Percentiles rank a stretch among this genome's conserved stretches.
Conservation (phyloP, 129 eudicot genomes). For the Flaveria sonorensis region DNA sequence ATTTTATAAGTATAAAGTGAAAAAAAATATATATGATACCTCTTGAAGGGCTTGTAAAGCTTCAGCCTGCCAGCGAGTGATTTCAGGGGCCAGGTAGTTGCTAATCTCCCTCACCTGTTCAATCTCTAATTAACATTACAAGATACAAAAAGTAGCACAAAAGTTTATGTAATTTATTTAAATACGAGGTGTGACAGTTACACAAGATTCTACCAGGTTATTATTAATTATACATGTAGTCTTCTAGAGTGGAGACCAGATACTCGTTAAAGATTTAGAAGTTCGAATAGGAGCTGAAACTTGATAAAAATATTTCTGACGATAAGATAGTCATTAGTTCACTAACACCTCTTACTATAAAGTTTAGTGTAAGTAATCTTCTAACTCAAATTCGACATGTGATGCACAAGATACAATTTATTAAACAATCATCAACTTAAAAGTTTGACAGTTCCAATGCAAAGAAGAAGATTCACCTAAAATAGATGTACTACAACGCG, state of each 20-base stretch:
- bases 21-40: constrained; percentile 46
- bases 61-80: constrained; percentile 73
- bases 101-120: constrained; percentile 67
- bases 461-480: neutral
- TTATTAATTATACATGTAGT: neutral
- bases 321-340: neutral
- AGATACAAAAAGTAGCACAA: neutral
- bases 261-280: neutral
- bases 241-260: neutral
- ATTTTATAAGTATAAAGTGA: neutral
- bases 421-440: constrained; percentile 5
- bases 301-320: neutral
- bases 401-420: neutral
- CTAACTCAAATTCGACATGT: neutral
- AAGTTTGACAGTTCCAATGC: neutral
- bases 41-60: constrained; percentile 71
- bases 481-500: neutral
- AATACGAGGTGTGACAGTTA: neutral
- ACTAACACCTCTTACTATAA: constrained; percentile 2
- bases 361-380: neutral
- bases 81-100: constrained; percentile 32
- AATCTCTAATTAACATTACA: constrained; percentile 2
- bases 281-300: neutral
- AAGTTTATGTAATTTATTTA: neutral
- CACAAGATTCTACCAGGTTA: neutral